Conservation (phyloP, 1,284 basidiomycete genomes). For the Spongiforma sp. region DNA sequence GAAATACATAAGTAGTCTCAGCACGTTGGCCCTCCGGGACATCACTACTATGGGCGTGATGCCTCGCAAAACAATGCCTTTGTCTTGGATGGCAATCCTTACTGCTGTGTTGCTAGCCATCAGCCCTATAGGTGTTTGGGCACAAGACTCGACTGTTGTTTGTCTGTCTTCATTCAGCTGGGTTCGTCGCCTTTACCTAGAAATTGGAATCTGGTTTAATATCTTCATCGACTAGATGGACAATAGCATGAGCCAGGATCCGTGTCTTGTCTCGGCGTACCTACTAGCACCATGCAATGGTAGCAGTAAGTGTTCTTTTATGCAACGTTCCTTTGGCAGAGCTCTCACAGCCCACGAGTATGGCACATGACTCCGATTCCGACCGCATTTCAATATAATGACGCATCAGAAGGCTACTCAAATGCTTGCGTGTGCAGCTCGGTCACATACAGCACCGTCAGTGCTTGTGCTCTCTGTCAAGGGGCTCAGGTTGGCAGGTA, state of each 20-base stretch:
- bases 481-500: constrained; percentile 24
- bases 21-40: too few species aligned
- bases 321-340: background rate
- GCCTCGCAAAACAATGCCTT: background rate
- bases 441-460: constrained; percentile 37
- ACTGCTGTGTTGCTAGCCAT: constrained; percentile 17
- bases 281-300: constrained; percentile 34
- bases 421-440: constrained; percentile 39
- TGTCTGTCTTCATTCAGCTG: constrained; percentile 29
- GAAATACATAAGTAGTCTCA: too few species aligned
- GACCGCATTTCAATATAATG: constrained; percentile 20
- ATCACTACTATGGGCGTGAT: too few species aligned
- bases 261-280: constrained; percentile 42
- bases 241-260: constrained; percentile 39
- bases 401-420: constrained; percentile 21
- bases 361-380: constrained; percentile 27
- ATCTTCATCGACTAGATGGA: constrained; percentile 30
- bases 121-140: constrained; percentile 18
- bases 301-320: constrained; percentile 33
- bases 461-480: constrained; percentile 42
- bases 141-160: constrained; percentile 24
- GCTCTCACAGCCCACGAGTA: constrained; percentile 7
- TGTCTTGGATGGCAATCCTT: constrained; percentile 25
- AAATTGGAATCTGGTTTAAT: background rate
- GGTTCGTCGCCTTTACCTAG: constrained; percentile 20